Evolutionary conservation across 495 filamentous ascomycete species (phyloP).

Genomic region (Lentithecium fluviatile): DNA sequence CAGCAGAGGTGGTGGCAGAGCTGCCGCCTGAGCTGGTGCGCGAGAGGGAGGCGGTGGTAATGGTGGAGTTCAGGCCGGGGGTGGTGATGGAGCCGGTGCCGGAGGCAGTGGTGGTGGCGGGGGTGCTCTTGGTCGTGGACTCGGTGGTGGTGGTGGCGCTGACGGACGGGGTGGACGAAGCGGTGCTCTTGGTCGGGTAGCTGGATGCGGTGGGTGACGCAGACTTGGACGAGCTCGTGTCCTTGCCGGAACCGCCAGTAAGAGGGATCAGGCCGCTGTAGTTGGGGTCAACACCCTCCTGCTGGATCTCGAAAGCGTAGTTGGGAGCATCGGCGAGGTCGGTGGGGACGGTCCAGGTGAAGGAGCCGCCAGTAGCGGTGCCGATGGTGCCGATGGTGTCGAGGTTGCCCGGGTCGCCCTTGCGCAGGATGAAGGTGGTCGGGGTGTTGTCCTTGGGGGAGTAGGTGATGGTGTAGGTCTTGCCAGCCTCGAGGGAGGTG

Average conservation of each 20-base stretch:
- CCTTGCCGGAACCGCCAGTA: slow-evolving; percentile 27
- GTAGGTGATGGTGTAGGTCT: slow-evolving; percentile 26
- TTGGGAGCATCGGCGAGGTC: slow-evolving; percentile 35
- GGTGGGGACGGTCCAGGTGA: slow-evolving; percentile 34
- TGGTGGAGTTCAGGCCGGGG: slow-evolving; percentile 11
- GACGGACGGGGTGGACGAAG: not conserved
- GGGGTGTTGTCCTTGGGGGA: slow-evolving; percentile 32
- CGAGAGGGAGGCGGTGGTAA: too few relatives aligned
- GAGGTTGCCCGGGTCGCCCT: slow-evolving; percentile 35
- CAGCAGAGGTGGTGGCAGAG: slow-evolving; percentile 11
- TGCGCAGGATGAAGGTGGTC: slow-evolving; percentile 40
- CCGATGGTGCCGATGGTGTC: slow-evolving; percentile 21
- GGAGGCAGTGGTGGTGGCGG: slow-evolving; percentile 14
- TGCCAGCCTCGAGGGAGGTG: slow-evolving; percentile 13
- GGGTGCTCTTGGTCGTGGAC: slow-evolving; percentile 2
- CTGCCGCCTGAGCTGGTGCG: too few relatives aligned
- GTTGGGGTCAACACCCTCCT: slow-evolving; percentile 38
- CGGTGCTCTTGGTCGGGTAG: slow-evolving; percentile 5
- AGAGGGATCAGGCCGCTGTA: slow-evolving; percentile 41
- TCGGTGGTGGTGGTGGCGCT: slow-evolving; percentile 13
- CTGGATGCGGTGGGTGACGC: slow-evolving; percentile 19
- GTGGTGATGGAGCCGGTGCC: slow-evolving; percentile 13
- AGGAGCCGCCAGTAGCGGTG: slow-evolving; percentile 29
- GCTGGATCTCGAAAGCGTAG: slow-evolving; percentile 42
- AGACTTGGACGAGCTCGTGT: slow-evolving; percentile 2